Percentiles rank a stretch among this genome's conserved stretches.
phyloP scores from a whole-genome alignment of 108 stramenopile species.

The Cylindrotheca closterium region DNA sequence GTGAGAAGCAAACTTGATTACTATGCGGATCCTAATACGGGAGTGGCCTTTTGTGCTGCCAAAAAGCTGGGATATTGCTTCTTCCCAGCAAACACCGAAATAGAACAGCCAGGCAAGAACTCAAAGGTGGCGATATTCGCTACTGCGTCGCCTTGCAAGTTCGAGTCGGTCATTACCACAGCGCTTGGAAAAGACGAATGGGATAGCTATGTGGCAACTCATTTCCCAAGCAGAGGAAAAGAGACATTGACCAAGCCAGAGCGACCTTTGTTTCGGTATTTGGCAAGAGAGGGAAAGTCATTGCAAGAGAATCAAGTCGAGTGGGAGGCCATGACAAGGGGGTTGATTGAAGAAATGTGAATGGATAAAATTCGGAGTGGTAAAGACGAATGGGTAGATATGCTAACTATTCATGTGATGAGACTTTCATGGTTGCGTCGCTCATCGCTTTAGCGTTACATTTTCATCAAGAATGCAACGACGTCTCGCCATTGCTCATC shows the following conservation, averaged over 20 bases:
- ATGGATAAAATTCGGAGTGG: neutral
- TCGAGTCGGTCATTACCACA: constrained; percentile 58
- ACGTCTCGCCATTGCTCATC: too few species aligned
- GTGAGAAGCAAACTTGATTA: constrained; percentile 37
- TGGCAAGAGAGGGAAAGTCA: neutral
- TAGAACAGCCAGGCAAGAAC: neutral
- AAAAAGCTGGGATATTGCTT: constrained; percentile 61
- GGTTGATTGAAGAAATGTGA: constrained; percentile 12
- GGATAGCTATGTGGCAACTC: constrained; percentile 38
- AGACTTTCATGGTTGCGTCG: too few species aligned
- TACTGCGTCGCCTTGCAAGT: constrained; percentile 88
- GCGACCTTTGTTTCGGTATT: constrained; percentile 26
- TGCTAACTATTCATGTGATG: too few species aligned
- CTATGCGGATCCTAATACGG: constrained; percentile 84
- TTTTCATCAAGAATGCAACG: too few species aligned
- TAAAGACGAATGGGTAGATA: too few species aligned
- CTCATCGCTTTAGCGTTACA: too few species aligned
- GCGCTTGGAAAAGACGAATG: constrained; percentile 65
- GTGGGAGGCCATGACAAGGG: constrained; percentile 40
- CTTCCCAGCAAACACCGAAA: neutral
- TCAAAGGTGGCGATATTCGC: constrained; percentile 62
- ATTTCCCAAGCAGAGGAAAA: constrained; percentile 54
- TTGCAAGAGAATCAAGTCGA: constrained; percentile 36
- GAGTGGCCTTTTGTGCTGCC: constrained; percentile 77
- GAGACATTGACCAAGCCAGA: constrained; percentile 20